Evolutionary conservation across 1,284 basidiomycete genomes (phyloP), one percentile per base, ranked within the genome.

Genomic region (Irpex sp.): DNA sequence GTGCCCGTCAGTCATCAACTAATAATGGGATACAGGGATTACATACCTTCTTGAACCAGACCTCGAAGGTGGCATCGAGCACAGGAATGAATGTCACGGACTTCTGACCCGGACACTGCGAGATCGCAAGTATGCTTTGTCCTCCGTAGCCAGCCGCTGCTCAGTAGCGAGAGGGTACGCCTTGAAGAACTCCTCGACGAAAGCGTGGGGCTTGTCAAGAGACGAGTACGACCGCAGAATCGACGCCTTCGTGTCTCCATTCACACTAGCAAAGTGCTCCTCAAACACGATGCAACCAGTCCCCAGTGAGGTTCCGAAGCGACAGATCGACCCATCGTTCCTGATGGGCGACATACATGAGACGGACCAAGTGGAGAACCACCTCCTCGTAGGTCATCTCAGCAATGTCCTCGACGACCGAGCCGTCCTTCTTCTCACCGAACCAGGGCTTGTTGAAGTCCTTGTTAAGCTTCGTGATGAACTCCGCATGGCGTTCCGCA

Each of bases 361-460:
- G 80, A 51, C 91, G 82, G 60, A 98, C 81, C 88, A 98, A 91
- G 62, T 96, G 88, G 65, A 94, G 81, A 6, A 91, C 91, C 56
- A 93, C 90, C 75, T 99, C 97, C 79, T 98, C 94, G 77, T 99
- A 99, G 16, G 96, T 98, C 96, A 99, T 98, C 70, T 97, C 93
- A 28, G 88, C 86, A 60, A 99, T 81, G 73, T 97, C 94, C 64
- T 88, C 85, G 47, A 92, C 92, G 67, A 93, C 86, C 9, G 78
- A 82, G 4, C 87, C 94, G 73, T 93, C 91, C 77, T 94, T 94
- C 87, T 96, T 98, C 85, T 88, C 88, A 19, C 90, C 92, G 71
- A 98, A 98, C 95, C 94, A 96, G 5, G 93, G 94, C 80, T 99
- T 99, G 67, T 91, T 87, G 76, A 98, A 98, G 78, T 98, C 93